phyloP scores from a whole-genome alignment of 2,329 filamentous ascomycete genomes.

The Sphaerostilbella broomeana region DNA sequence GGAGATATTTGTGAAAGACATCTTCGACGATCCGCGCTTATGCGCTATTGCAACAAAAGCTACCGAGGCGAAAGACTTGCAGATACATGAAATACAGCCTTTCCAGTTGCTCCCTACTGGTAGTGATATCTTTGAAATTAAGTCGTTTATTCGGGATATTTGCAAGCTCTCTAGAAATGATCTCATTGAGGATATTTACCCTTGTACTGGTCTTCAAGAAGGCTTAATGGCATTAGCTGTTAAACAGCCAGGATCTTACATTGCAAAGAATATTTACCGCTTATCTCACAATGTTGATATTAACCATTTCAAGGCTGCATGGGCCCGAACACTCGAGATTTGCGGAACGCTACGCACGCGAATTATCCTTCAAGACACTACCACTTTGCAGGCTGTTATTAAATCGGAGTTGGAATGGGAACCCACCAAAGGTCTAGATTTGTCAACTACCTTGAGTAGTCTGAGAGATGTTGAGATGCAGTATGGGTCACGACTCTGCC shows the following conservation, averaged over 20 bases:
- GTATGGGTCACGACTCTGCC: not conserved
- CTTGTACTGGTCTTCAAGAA: slow-evolving; percentile 33
- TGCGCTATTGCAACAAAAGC: not conserved
- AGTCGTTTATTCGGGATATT: not conserved
- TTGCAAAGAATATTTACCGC: slow-evolving; percentile 24
- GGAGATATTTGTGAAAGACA: slow-evolving; percentile 7
- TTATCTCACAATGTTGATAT: slow-evolving; percentile 16
- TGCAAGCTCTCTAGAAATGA: not conserved
- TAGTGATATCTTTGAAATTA: not conserved
- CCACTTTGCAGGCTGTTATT: not conserved
- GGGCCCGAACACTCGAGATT: slow-evolving; percentile 13
- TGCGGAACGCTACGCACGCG: slow-evolving; percentile 8
- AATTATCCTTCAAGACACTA: slow-evolving; percentile 2
- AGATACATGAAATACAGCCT: not conserved
- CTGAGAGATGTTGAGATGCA: not conserved
- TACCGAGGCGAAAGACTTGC: not conserved
- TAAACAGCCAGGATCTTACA: slow-evolving; percentile 19
- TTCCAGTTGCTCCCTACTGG: not conserved
- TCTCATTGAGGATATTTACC: slow-evolving; percentile 22
- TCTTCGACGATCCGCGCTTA: slow-evolving; percentile 15
- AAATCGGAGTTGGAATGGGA: slow-evolving; percentile 2
- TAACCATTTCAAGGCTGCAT: slow-evolving; percentile 15
- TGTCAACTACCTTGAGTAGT: not conserved
- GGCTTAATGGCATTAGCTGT: slow-evolving; percentile 30
- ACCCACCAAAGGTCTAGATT: not conserved